A percentile compares a stretch with the other conserved stretches of the same genome.
These are phyloP conservation scores for Aeschynomene evenia DNA, from an alignment of 306 rosid genomes.

Conservation along the genomic window DNA sequence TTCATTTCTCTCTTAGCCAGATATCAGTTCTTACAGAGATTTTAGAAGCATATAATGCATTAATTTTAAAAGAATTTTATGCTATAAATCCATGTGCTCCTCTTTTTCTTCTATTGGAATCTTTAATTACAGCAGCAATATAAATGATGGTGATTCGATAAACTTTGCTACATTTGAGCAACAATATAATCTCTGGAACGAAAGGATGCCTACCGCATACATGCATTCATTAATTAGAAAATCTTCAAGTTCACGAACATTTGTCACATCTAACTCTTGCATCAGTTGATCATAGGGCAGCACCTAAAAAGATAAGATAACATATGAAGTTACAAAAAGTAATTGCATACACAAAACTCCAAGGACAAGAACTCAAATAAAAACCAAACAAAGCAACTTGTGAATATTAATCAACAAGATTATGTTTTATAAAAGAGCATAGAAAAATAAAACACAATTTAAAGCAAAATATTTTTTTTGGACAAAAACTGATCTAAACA, in stretches of 20 bases:
- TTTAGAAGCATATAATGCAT: no score
- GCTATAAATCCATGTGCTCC: neutral
- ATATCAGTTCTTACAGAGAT: no score
- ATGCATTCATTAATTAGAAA: constrained; percentile 97
- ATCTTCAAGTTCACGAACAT: constrained; percentile 90
- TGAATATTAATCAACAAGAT: neutral
- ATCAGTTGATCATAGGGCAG: constrained; percentile 84
- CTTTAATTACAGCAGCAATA: neutral
- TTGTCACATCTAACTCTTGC: constrained; percentile 86
- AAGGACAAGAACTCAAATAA: neutral
- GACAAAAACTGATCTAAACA: no score
- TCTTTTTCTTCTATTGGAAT: neutral
- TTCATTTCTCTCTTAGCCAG: no score
- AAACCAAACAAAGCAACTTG: neutral
- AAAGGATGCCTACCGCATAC: constrained; percentile 76
- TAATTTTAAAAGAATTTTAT: neutral
- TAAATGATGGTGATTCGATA: neutral
- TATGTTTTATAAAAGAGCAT: neutral
- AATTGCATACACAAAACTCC: neutral
- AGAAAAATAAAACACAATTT: neutral
- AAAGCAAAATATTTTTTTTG: no score
- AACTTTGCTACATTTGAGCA: constrained; percentile 7
- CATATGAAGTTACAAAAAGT: neutral
- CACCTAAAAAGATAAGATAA: constrained; percentile 46
- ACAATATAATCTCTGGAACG: constrained; percentile 14